A percentile compares a stretch with the other conserved stretches of the same genome.
Conservation (phyloP, 495 filamentous ascomycete species). For the Viridothelium virens region DNA sequence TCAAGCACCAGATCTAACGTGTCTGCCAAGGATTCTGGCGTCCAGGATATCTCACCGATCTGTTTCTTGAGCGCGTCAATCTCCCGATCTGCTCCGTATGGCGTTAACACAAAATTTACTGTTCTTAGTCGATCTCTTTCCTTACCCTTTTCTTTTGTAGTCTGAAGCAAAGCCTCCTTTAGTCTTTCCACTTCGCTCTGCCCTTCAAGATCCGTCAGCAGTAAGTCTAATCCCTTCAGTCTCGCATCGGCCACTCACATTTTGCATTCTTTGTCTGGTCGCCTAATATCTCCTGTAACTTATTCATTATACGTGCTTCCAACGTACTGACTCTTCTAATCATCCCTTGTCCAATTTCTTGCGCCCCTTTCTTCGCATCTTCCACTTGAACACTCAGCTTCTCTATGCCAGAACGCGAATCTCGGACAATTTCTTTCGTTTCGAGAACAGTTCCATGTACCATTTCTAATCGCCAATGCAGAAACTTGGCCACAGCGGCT, state of each 20-base stretch:
- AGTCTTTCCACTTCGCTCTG: background rate
- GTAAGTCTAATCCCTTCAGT: background rate
- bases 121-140: background rate
- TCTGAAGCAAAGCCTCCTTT: background rate
- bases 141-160: background rate
- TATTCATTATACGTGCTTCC: background rate
- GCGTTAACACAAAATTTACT: background rate
- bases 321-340: background rate
- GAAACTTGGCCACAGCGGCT: background rate
- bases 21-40: background rate
- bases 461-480: background rate
- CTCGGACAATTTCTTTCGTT: background rate
- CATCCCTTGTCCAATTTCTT: background rate
- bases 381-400: background rate
- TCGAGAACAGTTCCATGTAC: background rate
- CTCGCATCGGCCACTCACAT: background rate
- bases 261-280: background rate
- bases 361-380: constrained; percentile 1
- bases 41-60: background rate
- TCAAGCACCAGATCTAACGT: background rate
- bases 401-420: background rate
- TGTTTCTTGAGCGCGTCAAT: background rate
- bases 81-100: background rate
- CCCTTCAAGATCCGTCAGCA: background rate
- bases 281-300: background rate